A percentile compares a stretch with the other conserved stretches of the same genome.
Evolutionary conservation across 2,329 filamentous ascomycete genomes (phyloP).

Genomic region (Epichloe hybrida): DNA sequence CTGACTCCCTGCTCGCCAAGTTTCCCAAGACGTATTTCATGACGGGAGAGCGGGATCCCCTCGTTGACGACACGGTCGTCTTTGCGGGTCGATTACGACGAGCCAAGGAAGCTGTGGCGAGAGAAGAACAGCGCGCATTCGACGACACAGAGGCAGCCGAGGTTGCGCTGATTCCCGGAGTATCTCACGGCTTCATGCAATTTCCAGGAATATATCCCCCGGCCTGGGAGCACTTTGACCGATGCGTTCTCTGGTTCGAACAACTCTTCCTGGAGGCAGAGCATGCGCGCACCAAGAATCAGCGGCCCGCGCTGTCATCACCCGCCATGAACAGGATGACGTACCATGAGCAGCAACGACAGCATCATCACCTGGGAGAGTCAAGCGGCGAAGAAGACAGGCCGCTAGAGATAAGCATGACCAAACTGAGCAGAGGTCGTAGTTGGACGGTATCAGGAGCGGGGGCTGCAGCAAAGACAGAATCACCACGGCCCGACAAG

Average conservation of each 20-base stretch:
- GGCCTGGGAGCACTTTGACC: constrained; percentile 75
- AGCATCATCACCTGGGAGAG: constrained; percentile 30
- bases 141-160: constrained; percentile 41
- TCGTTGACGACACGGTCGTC: constrained; percentile 94
- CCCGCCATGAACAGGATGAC: background rate
- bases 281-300: constrained; percentile 17
- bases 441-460: constrained; percentile 15
- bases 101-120: constrained; percentile 46
- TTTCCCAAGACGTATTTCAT: constrained; percentile 93
- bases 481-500: constrained; percentile 2
- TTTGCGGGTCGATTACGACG: constrained; percentile 82
- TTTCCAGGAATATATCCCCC: constrained; percentile 86
- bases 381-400: constrained; percentile 67
- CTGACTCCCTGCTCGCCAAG: constrained; percentile 65
- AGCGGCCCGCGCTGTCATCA: background rate
- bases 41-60: constrained; percentile 86
- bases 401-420: constrained; percentile 69
- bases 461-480: constrained; percentile 13
- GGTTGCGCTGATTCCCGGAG: constrained; percentile 72
- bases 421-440: constrained; percentile 26
- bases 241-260: constrained; percentile 68
- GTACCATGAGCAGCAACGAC: constrained; percentile 10
- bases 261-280: constrained; percentile 53
- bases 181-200: constrained; percentile 87
- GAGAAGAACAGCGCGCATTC: constrained; percentile 11